Base-by-base conservation (phyloP, 2,329 filamentous ascomycete species). In the Fragosphaeria purpurea region DNA sequence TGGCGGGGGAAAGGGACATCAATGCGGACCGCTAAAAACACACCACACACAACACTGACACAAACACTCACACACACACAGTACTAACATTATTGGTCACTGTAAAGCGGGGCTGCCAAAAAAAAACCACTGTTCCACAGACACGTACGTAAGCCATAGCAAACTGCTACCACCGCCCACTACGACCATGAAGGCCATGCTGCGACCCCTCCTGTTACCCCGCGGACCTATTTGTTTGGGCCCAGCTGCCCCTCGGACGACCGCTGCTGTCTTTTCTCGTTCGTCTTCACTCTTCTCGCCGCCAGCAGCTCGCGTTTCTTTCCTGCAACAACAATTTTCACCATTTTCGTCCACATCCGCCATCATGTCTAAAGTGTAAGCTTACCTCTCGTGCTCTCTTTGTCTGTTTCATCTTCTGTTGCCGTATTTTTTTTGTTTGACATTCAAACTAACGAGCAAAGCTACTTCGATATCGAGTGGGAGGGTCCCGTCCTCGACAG, bases 401-500 rank as follows among this genome's bases (percentile, higher is more conserved):
- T 43, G 52, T 51, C 47, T 50, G 6, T 35, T 51, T 34, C 22
- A 12, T 48, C 37, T 30, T 9, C 12, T 13, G 45, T 37, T 40
- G 6, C 47, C 53, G 33, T 50, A 12, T 7, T 8, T 30, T 32
- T 32, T 12, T 35, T 34, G 5, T 43, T 38, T 38, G 22, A 22
- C 41, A 41, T 40, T 48, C 31, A 11, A n/a, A 13, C 46, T 55
- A 35, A 51, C 46, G 4, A 46, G 41, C 47, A 53, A 55, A 81
- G 77, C 63, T 87, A 73, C 75, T 89, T 91, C 74, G 84, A 90
- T 57, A 65, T 85, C 55, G 66, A 75, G 66, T 88, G 84, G 85
- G 74, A 81, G 65, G 86, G 85, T 58, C 85, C 86, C 57, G 74
- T 81, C 66, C 61, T 94, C 60, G 72, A 85, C 65, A 73, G 74